Evolutionary conservation across 2,329 filamentous ascomycete species (phyloP).

Genomic region (Aspergillus novoparasiticus): DNA sequence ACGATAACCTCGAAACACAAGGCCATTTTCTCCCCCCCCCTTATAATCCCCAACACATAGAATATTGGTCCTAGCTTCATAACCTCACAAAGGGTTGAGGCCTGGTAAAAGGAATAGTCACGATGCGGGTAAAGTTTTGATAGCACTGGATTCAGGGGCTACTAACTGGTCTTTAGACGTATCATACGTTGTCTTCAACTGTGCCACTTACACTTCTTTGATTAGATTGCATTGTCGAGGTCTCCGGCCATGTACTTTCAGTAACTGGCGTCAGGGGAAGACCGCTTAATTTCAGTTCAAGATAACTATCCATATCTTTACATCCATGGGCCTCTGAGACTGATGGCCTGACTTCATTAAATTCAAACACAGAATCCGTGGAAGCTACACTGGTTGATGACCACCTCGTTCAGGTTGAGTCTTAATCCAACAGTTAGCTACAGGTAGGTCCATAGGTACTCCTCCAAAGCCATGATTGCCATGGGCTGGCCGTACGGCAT

Average conservation of each 20-base stretch:
- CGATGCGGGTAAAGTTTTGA: too few relatives aligned
- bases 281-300: background rate
- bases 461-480: slow-evolving; percentile 79
- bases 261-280: background rate
- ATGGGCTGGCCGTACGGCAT: slow-evolving; percentile 87
- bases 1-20: too few relatives aligned
- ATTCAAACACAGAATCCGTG: too few relatives aligned
- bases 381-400: background rate
- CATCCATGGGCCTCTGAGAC: background rate
- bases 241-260: too few relatives aligned
- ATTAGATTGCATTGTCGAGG: background rate
- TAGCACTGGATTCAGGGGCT: too few relatives aligned
- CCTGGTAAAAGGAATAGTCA: too few relatives aligned
- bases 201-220: background rate
- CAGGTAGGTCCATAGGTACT: slow-evolving; percentile 55
- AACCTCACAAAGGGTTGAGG: too few relatives aligned
- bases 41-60: too few relatives aligned
- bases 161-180: too few relatives aligned
- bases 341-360: background rate
- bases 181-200: too few relatives aligned
- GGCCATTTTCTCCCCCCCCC: too few relatives aligned
- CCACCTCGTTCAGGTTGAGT: background rate
- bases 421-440: background rate
- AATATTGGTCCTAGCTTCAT: too few relatives aligned
- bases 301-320: background rate